phyloP scores from a whole-genome alignment of 768 basidiomycete species.

The Kwoniella newhampshirensis region DNA sequence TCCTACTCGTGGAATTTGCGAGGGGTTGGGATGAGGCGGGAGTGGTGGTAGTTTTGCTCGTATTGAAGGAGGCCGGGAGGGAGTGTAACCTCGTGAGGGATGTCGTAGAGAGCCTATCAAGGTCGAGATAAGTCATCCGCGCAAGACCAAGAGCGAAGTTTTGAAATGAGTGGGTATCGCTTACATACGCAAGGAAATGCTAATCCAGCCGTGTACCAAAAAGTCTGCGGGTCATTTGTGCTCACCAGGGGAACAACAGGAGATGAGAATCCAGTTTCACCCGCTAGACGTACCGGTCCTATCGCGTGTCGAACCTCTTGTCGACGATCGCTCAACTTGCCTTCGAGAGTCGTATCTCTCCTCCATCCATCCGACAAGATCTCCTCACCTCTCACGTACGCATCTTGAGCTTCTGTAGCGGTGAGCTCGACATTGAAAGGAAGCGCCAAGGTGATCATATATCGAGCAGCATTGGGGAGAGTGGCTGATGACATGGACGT shows the following conservation, averaged over 20 bases:
- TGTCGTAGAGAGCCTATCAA: slow-evolving; percentile 14
- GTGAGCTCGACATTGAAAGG: slow-evolving; percentile 3
- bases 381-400: slow-evolving; percentile 18
- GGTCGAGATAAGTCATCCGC: too few relatives aligned
- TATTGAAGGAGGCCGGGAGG: slow-evolving; percentile 8
- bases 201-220: slow-evolving; percentile 37
- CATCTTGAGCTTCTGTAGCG: neutral
- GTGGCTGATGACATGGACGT: slow-evolving; percentile 16
- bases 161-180: neutral
- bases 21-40: slow-evolving; percentile 6
- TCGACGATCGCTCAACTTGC: neutral
- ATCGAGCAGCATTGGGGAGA: slow-evolving; percentile 7
- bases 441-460: slow-evolving; percentile 13
- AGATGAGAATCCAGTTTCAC: too few relatives aligned
- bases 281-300: too few relatives aligned
- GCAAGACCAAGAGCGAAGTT: slow-evolving; percentile 1
- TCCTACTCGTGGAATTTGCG: slow-evolving; percentile 11
- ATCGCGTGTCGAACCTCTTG: too few relatives aligned
- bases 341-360: slow-evolving; percentile 5
- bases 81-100: slow-evolving; percentile 2
- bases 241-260: too few relatives aligned
- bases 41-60: slow-evolving; percentile 9
- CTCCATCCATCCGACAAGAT: slow-evolving; percentile 18
- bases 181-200: slow-evolving; percentile 32
- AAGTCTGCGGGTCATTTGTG: neutral